Base-by-base conservation (phyloP, 257 asterid species). In the Handroanthus guayacan region DNA sequence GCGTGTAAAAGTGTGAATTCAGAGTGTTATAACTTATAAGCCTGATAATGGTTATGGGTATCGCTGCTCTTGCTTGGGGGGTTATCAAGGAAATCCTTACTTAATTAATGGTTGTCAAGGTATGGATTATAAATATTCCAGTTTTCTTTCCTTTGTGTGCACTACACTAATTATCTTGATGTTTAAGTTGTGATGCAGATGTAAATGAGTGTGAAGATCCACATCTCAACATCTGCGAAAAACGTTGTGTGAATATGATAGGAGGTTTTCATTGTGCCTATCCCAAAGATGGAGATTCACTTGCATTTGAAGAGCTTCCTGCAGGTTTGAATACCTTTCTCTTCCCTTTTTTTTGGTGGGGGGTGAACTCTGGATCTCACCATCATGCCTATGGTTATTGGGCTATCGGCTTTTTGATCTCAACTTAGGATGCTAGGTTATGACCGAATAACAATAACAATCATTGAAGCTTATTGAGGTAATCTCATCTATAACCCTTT, bases 51-150 rank as follows among this genome's bases (percentile, higher is more conserved):
- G 81, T 5, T n/a, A 11, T 9, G 90, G 93, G 0, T 86, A 88
- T 76, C 78, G 88, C 0, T 88, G 93, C 74, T 39, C 13, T 8
- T 89, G 91, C 60, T 3, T 0, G 2, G 10, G 57, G 1, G 91
- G 94, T 3, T 86, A 72, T 45, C 65, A 63, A 47, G 92, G 92
- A 56, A 84, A 88, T 74, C 90, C 92, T 0, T 84, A 86, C 34
- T 76, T 84, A 2, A 0, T 7, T 18, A 39, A 75, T 47, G 90
- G 85, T 6, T 87, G 87, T 52, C 52, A 36, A 80, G 91, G 91
- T 84, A 64, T 36, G 66, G 6, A 7, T 14, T 25, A 25, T 25
- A 25, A 25, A 25, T 25, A 25, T 25, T 25, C 31, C 31, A 25
- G 31, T 25, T 25, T 48, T 10, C 55, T 48, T 9, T 9, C 16